These are phyloP conservation scores for Fusarium hainanense DNA, from an alignment of 2,329 filamentous ascomycete species.

Conservation along the genomic window DNA sequence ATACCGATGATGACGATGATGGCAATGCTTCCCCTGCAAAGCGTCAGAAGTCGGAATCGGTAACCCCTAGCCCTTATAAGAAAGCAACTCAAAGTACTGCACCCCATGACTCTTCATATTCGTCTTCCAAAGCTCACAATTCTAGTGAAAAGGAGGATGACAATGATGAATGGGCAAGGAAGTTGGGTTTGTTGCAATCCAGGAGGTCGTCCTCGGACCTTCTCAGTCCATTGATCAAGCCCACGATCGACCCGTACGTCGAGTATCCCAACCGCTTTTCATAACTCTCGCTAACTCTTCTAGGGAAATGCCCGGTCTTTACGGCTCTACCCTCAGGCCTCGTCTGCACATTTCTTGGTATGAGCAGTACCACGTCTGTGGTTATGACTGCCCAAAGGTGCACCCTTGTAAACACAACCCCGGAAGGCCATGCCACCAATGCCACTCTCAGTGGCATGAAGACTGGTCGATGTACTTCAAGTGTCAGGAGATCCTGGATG, in stretches of 20 bases:
- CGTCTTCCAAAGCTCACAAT: not conserved
- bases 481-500: conserved; percentile 15
- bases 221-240: conserved; percentile 5
- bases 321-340: conserved; percentile 20
- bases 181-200: not conserved
- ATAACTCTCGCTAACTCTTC: conserved; percentile 2
- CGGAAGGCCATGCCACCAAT: conserved; percentile 31
- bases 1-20: conserved; percentile 8
- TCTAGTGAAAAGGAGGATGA: not conserved
- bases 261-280: not conserved
- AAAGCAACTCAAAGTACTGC: not conserved
- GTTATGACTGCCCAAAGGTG: conserved; percentile 35
- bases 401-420: conserved; percentile 24
- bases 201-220: not conserved
- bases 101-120: not conserved
- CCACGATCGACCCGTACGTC: conserved; percentile 12
- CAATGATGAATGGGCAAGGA: not conserved
- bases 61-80: not conserved
- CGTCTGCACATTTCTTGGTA: conserved; percentile 39
- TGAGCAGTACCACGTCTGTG: conserved; percentile 35
- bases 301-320: conserved; percentile 36
- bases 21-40: conserved; percentile 11
- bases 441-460: conserved; percentile 38
- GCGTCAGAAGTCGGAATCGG: not conserved
- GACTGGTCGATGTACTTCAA: conserved; percentile 33